Evolutionary conservation across 140 eudicot species (phyloP).

Genomic region (Bidens hawaiensis): DNA sequence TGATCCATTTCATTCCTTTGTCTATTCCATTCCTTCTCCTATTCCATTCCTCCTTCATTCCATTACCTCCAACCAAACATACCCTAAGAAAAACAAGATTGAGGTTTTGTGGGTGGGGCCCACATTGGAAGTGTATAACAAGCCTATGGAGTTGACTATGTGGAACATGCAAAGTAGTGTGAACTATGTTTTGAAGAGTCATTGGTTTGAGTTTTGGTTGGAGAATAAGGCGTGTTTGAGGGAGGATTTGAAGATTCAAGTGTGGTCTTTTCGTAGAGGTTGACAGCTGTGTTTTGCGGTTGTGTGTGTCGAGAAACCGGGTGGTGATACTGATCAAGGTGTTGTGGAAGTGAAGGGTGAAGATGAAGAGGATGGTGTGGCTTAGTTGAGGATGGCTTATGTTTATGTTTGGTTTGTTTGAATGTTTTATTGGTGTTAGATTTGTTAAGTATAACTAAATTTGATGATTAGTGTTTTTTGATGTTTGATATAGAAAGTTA

Average conservation of each 20-base stretch:
- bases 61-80: too few relatives aligned
- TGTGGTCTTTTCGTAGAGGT: slow-evolving; percentile 26
- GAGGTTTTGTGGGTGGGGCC: slow-evolving; percentile 15
- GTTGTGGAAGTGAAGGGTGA: too few relatives aligned
- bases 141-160: background rate
- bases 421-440: too few relatives aligned
- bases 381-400: background rate
- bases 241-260: slow-evolving; percentile 1
- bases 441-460: too few relatives aligned
- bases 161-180: background rate
- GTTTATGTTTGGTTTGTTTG: too few relatives aligned
- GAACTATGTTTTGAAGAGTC: slow-evolving; percentile 12
- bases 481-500: too few relatives aligned
- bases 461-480: too few relatives aligned
- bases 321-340: background rate
- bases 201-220: slow-evolving; percentile 12
- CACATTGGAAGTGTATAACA: background rate
- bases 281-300: slow-evolving; percentile 11
- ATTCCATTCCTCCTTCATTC: too few relatives aligned
- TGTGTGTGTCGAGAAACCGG: background rate
- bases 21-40: too few relatives aligned
- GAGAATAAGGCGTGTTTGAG: background rate
- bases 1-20: too few relatives aligned
- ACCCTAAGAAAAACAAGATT: background rate
- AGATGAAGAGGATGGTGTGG: too few relatives aligned